Base-by-base conservation (phyloP, 78 protist species). In the Dictyostelium purpureum region DNA sequence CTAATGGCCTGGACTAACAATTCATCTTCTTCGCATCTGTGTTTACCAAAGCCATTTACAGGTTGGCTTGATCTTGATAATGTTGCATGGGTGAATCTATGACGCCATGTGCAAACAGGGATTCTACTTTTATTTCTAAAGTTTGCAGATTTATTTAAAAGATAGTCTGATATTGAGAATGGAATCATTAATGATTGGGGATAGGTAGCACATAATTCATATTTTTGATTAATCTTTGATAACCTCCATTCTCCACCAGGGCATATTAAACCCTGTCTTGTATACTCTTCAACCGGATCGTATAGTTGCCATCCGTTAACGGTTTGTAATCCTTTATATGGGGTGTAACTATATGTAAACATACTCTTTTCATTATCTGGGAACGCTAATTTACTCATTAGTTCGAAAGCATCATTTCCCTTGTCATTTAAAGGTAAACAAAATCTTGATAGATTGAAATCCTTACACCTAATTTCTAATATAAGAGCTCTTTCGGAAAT, bases 101-200 rank as follows among this genome's bases (percentile, higher is more conserved):
- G 94, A 56, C 79, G 11, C 93, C 96, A 96, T 12, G 96, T 85
- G 16, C 91, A 69, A 31, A 85, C 97, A 0, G 97, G 98, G 54
- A 96, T 71, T 45, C 98, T 92, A 56, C 71, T 89, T 52, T 96
- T 96, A 59, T 85, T 57, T 42, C 98, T 51, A 45, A 49, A 94
- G 0, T 6, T 6, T 0, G 96, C 24, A 45, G 65, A 56, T 47
- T 73, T 67, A 24, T 85, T 59, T 26, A 96, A 21, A 1, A 85
- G 51, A n/a, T 70, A 63, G 49, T 96, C 95, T 28, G 88, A 75
- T n/a, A 95, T 59, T 33, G 90, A 26, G 28, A 59, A 40, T 38
- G 98, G 98, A 14, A 96, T 83, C 21, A 77, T 42, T 24, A 96
- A 24, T 7, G 40, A 18, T 35, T 69, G 89, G n/a, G 97, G 97